Conservation (phyloP, 257 asterid species). For the Solanum habrochaites region DNA sequence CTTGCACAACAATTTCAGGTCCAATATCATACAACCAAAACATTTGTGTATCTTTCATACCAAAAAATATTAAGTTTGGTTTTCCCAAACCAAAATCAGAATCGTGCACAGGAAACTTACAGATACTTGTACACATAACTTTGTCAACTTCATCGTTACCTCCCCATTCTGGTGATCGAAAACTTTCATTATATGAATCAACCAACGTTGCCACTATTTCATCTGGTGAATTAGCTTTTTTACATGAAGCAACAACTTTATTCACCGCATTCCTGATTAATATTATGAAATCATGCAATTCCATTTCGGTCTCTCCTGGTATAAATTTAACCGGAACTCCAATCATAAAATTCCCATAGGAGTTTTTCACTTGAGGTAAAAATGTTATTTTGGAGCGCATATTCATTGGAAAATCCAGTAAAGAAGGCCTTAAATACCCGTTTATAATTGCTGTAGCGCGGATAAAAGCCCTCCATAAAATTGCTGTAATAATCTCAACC, state of each 20-base stretch:
- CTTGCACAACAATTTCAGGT: neutral
- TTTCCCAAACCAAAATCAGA: conserved; percentile 4
- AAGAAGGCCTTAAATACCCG: neutral
- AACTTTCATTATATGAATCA: neutral
- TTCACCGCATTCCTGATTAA: neutral
- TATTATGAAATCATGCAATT: neutral
- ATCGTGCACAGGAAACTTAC: neutral
- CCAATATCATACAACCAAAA: neutral
- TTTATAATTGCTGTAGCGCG: neutral
- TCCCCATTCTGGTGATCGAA: neutral
- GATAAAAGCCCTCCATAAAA: neutral
- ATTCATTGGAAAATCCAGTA: neutral
- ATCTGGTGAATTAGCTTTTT: neutral
- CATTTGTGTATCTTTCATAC: neutral
- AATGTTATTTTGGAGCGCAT: neutral
- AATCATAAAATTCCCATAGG: neutral
- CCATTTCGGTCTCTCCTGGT: neutral
- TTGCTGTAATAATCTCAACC: neutral
- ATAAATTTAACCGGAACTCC: neutral
- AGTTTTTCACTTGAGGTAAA: neutral
- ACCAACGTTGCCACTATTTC: neutral
- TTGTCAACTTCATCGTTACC: neutral
- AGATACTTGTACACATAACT: neutral
- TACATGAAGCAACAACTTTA: neutral
- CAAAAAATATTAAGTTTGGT: neutral